Evolutionary conservation across 1,284 basidiomycete species (phyloP).

Genomic region (Boletellus sp.): DNA sequence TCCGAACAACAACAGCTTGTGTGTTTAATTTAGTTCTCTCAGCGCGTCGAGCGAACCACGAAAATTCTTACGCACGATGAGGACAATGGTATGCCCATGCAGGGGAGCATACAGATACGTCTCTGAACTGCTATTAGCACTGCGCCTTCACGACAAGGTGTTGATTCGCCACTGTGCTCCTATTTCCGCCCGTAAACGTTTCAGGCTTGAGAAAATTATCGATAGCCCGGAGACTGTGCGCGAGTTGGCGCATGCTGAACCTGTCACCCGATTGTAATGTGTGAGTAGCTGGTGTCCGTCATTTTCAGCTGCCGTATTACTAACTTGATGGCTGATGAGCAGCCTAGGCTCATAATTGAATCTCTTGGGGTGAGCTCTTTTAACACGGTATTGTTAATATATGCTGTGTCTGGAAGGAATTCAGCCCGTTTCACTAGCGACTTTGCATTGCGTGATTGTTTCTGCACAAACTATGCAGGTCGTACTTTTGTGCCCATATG

Average conservation of each 20-base stretch:
- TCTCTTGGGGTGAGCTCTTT: constrained; percentile 14
- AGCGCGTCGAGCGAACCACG: constrained; percentile 66
- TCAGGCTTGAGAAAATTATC: constrained; percentile 62
- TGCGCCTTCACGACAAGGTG: constrained; percentile 66
- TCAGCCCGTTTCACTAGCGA: background rate
- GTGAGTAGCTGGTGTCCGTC: background rate
- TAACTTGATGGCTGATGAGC: background rate
- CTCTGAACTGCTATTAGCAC: constrained; percentile 40
- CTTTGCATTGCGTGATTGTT: background rate
- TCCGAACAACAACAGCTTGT: background rate
- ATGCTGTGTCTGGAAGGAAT: constrained; percentile 8
- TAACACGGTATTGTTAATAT: constrained; percentile 10
- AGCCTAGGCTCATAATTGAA: background rate
- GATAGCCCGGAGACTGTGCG: constrained; percentile 64
- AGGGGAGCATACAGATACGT: background rate
- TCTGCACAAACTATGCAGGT: background rate
- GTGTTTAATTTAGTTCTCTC: constrained; percentile 6
- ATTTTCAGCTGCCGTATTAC: background rate
- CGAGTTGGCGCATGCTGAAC: constrained; percentile 33
- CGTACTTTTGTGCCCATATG: constrained; percentile 28
- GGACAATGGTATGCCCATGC: constrained; percentile 49
- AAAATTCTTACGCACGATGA: constrained; percentile 77
- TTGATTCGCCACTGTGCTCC: constrained; percentile 77
- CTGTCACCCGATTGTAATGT: constrained; percentile 6
- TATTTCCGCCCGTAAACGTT: constrained; percentile 71